Evolutionary conservation across 441 rosid genomes (phyloP), one percentile per base, ranked within the genome.

Genomic region (Gossypium gossypioides): DNA sequence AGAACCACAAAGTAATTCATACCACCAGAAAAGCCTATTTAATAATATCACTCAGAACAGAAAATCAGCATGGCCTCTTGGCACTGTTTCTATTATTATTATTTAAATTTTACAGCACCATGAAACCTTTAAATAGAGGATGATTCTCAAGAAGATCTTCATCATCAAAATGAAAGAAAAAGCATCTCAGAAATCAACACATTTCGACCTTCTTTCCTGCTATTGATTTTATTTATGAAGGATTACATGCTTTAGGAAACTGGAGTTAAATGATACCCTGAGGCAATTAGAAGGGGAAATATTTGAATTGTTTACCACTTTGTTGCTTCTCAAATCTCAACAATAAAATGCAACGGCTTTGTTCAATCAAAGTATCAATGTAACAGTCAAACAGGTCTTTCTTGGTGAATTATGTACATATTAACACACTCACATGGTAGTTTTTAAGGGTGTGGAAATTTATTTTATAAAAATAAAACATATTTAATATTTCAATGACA

Each of bases 121-220:
- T 12, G 69, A 13, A 66, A 66, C 40, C 27, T 46, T 66, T 24
- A 46, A 48, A 48, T 48, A 48, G 57, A 48, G 56, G 37, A n/a
- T 25, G 71, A 25, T 67, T 51, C 8, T 67, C 12, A 15, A 46
- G 44, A 60, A 60, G 37, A 24, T 46, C 56, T 46, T 22, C 34
- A 48, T 65, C 69, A 46, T 24, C 55, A 46, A 46, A 46, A 46
- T 66, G 22, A 46, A 67, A 48, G 56, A 7, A 67, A 67, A 48
- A n/a, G 22, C 57, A 27, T 67, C 54, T 15, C 40, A 50, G 19
- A 68, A 52, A 13, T 54, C 25, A 16, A 22, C 55, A 67, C 13
- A 67, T 67, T 42, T 48, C 55, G 3, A 50, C 8, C 16, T 6
- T 60, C 16, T 44, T 44, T 10, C 55, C 69, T 46, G 56, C 56